Percentiles rank a stretch among this genome's conserved stretches.
Conservation (phyloP, 441 rosid genomes). For the Adansonia gregorii region DNA sequence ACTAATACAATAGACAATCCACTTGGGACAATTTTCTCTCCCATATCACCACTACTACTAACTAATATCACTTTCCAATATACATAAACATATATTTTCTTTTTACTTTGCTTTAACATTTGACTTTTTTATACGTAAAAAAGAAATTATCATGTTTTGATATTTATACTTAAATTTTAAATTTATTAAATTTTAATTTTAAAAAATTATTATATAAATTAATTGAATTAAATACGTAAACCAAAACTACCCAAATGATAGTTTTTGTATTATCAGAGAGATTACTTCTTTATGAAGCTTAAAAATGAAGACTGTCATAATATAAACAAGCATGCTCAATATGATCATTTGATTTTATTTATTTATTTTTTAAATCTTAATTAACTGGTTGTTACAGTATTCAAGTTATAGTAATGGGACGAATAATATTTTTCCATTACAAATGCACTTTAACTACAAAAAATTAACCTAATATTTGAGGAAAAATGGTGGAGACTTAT, state of each 20-base stretch:
- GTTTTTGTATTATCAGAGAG: background rate
- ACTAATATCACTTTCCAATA: background rate
- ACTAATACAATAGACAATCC: conserved; percentile 33
- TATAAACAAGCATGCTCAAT: background rate
- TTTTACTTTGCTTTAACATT: background rate
- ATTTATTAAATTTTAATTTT: too few species aligned
- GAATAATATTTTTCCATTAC: too few species aligned
- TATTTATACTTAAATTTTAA: too few species aligned
- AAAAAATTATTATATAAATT: too few species aligned
- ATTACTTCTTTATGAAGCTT: too few species aligned
- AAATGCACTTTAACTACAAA: too few species aligned
- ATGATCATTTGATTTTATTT: too few species aligned
- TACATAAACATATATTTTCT: background rate
- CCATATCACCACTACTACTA: conserved; percentile 39
- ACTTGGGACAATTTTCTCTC: conserved; percentile 29
- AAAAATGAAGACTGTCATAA: too few species aligned
- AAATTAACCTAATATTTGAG: background rate
- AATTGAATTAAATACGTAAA: background rate
- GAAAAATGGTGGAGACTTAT: background rate
- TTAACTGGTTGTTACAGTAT: too few species aligned
- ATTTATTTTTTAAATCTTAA: too few species aligned
- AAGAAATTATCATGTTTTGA: too few species aligned
- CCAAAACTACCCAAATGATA: background rate
- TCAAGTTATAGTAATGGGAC: too few species aligned
- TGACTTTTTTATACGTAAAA: background rate